Evolutionary conservation across 352 stramenopile species (phyloP).

Genomic region (Globisporangium recalcitrans): DNA sequence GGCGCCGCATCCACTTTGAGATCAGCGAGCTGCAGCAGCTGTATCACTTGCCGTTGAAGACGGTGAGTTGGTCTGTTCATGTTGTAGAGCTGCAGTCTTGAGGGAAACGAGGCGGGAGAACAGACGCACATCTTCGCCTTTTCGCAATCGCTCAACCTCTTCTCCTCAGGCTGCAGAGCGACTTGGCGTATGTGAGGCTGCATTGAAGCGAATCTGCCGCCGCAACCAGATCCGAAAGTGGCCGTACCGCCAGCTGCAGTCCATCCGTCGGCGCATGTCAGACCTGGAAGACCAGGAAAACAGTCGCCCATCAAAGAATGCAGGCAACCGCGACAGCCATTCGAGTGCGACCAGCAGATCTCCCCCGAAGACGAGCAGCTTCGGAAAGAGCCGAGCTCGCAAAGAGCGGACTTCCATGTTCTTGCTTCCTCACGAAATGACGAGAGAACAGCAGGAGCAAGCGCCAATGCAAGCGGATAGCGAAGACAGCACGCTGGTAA

Average conservation of each 20-base stretch:
- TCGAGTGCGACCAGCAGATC: not conserved
- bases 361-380: not conserved
- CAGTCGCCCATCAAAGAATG: not conserved
- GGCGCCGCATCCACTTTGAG: constrained; percentile 47
- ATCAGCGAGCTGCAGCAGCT: constrained; percentile 51
- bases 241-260: constrained; percentile 69
- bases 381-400: not conserved
- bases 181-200: constrained; percentile 70
- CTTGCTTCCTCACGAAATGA: constrained; percentile 13
- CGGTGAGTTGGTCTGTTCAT: constrained; percentile 25
- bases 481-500: not conserved
- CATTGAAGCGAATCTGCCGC: constrained; percentile 77
- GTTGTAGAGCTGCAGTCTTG: constrained; percentile 1
- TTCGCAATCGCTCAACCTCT: constrained; percentile 17
- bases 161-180: constrained; percentile 43
- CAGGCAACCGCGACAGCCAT: not conserved
- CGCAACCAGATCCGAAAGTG: constrained; percentile 67
- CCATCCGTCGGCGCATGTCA: constrained; percentile 43
- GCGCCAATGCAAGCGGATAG: not conserved
- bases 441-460: not conserved
- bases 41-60: constrained; percentile 72
- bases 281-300: constrained; percentile 23
- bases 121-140: not conserved
- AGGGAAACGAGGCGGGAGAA: not conserved
- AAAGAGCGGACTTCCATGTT: not conserved